Evolutionary conservation across 352 stramenopile species (phyloP), one percentile per base, ranked within the genome.

Genomic region (Globisporangium spinosum): DNA sequence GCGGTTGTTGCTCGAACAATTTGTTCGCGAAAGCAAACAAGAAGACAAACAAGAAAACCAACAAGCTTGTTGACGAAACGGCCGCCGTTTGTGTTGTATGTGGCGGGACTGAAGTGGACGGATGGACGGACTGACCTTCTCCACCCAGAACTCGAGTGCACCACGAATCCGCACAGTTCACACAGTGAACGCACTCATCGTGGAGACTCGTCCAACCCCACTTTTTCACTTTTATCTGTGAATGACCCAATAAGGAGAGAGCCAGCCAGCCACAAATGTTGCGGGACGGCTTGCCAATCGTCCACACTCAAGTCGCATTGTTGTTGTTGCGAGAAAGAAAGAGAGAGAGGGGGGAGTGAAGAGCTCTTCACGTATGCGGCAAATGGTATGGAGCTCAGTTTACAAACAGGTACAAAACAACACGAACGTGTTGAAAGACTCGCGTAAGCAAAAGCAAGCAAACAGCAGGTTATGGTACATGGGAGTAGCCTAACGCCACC

Each of bases 91-190:
- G 1, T 25, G 9, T 29, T 56, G 49, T 56, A 22, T 29, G 32
- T 12, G 32, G 32, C 8, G 32, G 32, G 32, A 38, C 32, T 57
- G 51, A 57, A 57, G 25, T 40, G 54, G 54, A 38, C 54, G 54
- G 54, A 59, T 59, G 54, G 54, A 22, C 27, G 54, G 54, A 59
- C 54, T 59, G 54, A 27, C 15, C 54, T 13, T 32, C 34, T 59
- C 22, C 23, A n/a, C 35, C 22, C 53, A 22, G 53, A 23, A 35
- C 22, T 25, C 51, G 51, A 49, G 40, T 22, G 15, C 5, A 0
- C 43, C 22, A 20, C 49, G 27, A 25, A 35, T 58, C 23, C 53
- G 15, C 40, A 49, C 2, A 49, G 6, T 55, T 20, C 47, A 27
- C 22, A 55, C 47, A 55, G 20, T 23, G 7, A 8, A 38, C 47